Evolutionary conservation across 2,329 filamentous ascomycete species (phyloP).

Genomic region (Diaporthe batatas): DNA sequence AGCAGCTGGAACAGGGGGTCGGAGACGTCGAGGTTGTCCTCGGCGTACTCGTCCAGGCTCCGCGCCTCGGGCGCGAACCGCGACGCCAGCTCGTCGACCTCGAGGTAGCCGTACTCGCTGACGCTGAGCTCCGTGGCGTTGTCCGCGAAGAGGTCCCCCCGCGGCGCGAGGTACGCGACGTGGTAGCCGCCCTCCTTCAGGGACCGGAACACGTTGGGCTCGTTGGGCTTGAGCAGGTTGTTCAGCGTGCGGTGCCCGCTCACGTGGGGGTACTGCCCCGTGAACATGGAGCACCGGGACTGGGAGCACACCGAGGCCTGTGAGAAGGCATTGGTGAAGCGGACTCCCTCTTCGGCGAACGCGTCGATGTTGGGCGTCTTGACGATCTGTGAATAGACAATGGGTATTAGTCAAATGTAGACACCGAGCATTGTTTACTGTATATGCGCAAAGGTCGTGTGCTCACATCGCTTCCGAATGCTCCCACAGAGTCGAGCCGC

Average conservation of each 20-base stretch:
- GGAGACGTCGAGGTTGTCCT: conserved; percentile 31
- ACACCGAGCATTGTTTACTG: neutral
- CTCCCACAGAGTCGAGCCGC: conserved; percentile 57
- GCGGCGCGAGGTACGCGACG: conserved; percentile 58
- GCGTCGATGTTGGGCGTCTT: conserved; percentile 59
- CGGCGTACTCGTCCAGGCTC: conserved; percentile 46
- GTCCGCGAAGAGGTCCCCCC: conserved; percentile 53
- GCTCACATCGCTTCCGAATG: conserved; percentile 21
- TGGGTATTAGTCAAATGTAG: neutral
- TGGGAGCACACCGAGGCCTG: conserved; percentile 63
- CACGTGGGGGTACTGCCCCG: conserved; percentile 60
- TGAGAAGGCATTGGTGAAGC: conserved; percentile 60
- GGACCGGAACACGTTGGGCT: conserved; percentile 60
- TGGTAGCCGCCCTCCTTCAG: conserved; percentile 59
- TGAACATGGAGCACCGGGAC: conserved; percentile 62
- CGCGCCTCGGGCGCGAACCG: conserved; percentile 46
- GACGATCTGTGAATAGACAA: conserved; percentile 41
- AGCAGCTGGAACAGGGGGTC: conserved; percentile 16
- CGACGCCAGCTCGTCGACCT: conserved; percentile 50
- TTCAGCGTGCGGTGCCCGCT: conserved; percentile 60
- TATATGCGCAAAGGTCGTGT: neutral
- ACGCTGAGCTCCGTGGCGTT: conserved; percentile 59
- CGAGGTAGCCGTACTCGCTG: conserved; percentile 58
- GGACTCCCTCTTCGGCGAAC: conserved; percentile 53
- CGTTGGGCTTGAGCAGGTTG: conserved; percentile 63